A percentile compares a stretch with the other conserved stretches of the same genome.
Evolutionary conservation across 1,284 basidiomycete species (phyloP).

Genomic region (Pyrrhoderma noxium): DNA sequence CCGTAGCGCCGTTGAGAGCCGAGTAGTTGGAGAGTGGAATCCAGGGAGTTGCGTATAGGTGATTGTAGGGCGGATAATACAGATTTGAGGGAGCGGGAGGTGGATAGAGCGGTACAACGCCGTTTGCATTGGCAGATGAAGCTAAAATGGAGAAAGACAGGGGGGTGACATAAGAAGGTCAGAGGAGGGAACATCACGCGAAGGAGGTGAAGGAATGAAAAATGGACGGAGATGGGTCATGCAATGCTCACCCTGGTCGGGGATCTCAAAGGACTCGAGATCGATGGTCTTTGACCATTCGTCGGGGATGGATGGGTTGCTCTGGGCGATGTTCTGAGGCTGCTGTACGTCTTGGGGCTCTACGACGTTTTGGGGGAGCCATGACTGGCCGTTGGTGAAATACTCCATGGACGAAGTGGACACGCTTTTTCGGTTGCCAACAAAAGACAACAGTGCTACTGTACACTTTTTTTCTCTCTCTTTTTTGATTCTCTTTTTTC

Average conservation of each 20-base stretch:
- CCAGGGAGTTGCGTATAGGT: slow-evolving; percentile 45
- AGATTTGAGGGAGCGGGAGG: slow-evolving; percentile 32
- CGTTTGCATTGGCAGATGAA: slow-evolving; percentile 8
- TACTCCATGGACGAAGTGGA: too few species aligned
- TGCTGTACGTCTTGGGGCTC: too few species aligned
- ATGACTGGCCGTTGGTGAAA: too few species aligned
- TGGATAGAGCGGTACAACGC: slow-evolving; percentile 13
- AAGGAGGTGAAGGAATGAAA: not conserved
- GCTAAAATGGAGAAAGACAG: slow-evolving; percentile 1
- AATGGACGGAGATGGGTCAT: slow-evolving; percentile 3
- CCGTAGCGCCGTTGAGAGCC: slow-evolving; percentile 62
- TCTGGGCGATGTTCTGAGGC: not conserved
- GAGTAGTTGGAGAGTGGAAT: slow-evolving; percentile 65
- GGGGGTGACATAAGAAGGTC: too few species aligned
- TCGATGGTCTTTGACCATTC: slow-evolving; percentile 18
- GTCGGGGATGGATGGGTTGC: not conserved
- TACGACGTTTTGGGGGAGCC: too few species aligned
- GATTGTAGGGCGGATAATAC: slow-evolving; percentile 46
- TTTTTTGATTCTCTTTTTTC: too few species aligned
- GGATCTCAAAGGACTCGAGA: slow-evolving; percentile 32
- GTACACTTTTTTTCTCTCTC: too few species aligned
- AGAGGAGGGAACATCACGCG: too few species aligned
- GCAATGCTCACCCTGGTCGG: slow-evolving; percentile 31
- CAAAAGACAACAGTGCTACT: too few species aligned
- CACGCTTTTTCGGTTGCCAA: too few species aligned